phyloP scores from a whole-genome alignment of 306 rosid genomes.

The Hippophae gyantsensis region DNA sequence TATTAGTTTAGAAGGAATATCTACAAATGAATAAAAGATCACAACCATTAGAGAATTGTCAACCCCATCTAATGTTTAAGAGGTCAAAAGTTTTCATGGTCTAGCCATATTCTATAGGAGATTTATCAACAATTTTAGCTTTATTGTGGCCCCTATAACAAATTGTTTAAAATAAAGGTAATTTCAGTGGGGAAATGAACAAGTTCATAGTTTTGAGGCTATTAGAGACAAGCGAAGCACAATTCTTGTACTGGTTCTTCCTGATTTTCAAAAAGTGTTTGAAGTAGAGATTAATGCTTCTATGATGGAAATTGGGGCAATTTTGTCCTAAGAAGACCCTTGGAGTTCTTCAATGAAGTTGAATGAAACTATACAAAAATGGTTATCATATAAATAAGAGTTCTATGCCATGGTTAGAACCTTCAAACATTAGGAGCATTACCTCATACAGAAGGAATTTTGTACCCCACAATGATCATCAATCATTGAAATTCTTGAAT shows the following conservation, averaged over 20 bases:
- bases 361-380: background rate
- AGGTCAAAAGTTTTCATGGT: background rate
- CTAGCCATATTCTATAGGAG: background rate
- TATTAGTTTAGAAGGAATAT: background rate
- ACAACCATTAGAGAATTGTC: background rate
- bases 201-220: background rate
- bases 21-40: background rate
- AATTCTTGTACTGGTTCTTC: background rate
- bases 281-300: background rate
- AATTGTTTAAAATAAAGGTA: background rate
- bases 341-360: background rate
- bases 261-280: too few species aligned
- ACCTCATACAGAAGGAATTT: too few species aligned
- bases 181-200: background rate
- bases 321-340: background rate
- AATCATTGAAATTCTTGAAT: too few species aligned
- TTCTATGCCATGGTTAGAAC: background rate
- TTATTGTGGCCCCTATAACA: background rate
- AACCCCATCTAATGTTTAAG: background rate
- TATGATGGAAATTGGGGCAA: background rate
- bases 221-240: background rate
- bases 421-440: background rate
- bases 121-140: background rate
- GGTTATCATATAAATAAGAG: background rate
- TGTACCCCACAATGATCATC: background rate